Conservation (phyloP, 2,329 filamentous ascomycete genomes). For the Fusarium siculi region DNA sequence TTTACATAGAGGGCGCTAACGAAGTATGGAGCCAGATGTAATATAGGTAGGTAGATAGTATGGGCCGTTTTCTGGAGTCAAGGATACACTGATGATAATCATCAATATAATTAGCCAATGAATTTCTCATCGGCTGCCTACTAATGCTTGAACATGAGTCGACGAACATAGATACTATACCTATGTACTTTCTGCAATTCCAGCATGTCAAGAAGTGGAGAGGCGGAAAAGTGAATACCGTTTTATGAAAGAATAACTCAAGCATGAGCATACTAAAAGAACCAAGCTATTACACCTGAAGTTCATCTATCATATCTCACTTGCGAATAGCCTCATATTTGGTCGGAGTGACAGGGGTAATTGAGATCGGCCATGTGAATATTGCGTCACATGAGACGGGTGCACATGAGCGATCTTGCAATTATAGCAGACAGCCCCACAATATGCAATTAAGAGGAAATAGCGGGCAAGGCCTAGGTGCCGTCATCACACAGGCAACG, state of each 20-base stretch:
- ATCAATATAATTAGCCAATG: neutral
- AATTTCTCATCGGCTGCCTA: neutral
- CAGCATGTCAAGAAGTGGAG: neutral
- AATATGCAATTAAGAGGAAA: slow-evolving; percentile 34
- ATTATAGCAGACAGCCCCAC: slow-evolving; percentile 41
- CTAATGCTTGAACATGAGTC: neutral
- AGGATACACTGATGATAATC: neutral
- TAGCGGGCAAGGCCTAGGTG: slow-evolving; percentile 30
- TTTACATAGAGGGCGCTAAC: slow-evolving; percentile 12
- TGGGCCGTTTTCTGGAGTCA: neutral
- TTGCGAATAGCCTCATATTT: slow-evolving; percentile 24
- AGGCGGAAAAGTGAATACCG: neutral
- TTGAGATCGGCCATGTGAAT: slow-evolving; percentile 38
- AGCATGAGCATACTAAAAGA: neutral
- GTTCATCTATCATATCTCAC: neutral
- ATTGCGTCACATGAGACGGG: slow-evolving; percentile 47
- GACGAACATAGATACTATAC: neutral
- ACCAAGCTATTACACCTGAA: neutral
- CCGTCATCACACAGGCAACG: slow-evolving; percentile 50
- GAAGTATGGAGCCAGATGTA: slow-evolving; percentile 31
- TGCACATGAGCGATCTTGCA: slow-evolving; percentile 13
- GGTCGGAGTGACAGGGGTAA: slow-evolving; percentile 9
- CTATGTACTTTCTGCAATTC: neutral
- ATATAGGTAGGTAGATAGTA: slow-evolving; percentile 16
- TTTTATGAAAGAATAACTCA: neutral